Evolutionary conservation across 2,329 filamentous ascomycete genomes (phyloP), one percentile per base, ranked within the genome.

Genomic region (Alternaria novae-zelandiae): DNA sequence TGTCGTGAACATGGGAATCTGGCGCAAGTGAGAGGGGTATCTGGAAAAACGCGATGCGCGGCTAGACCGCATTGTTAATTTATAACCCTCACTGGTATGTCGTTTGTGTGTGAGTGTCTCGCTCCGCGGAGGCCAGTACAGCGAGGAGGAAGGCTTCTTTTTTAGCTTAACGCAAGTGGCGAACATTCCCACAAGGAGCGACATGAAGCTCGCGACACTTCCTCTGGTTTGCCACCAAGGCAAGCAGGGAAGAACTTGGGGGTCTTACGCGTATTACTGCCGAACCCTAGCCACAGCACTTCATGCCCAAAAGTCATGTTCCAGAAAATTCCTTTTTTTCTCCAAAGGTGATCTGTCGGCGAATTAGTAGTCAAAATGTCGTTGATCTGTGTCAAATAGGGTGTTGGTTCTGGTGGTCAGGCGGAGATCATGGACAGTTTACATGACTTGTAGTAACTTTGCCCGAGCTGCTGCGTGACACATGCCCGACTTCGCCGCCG

Each of bases 51-150:
- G 53, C 56, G 60, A 59, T 59, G 56, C 44, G 56, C 59, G 60
- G 50, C 60, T 63, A 63, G 60, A 63, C 55, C 60, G 60, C 60
- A 59, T 63, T 63, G 44, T 49, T 55, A 59, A 63, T 63, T 63
- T 63, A 63, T 50, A 63, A 49, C 28, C 41, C 49, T 36, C 20
- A 41, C 49, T 32, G 49, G 10, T 21, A 30, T 45, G 49, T 47
- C 46, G 41, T 44, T 28, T 30, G 56, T 36, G 30, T 13, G 30
- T 20, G 44, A 15, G 21, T 20, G 28, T 44, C 12, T 21, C 28
- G 57, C 47, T 62, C 59, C 54, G 59, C 59, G 59, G 59, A 62
- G 47, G 46, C 13, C 30, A 53, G 20, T 15, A 41, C 11, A 4
- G 46, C 15, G 13, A 28, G 46, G 36, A 41, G 11, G n/a, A 58